A percentile compares a stretch with the other conserved stretches of the same genome.
phyloP scores from a whole-genome alignment of 2,329 filamentous ascomycete species.

The Coniochaeta sp. region DNA sequence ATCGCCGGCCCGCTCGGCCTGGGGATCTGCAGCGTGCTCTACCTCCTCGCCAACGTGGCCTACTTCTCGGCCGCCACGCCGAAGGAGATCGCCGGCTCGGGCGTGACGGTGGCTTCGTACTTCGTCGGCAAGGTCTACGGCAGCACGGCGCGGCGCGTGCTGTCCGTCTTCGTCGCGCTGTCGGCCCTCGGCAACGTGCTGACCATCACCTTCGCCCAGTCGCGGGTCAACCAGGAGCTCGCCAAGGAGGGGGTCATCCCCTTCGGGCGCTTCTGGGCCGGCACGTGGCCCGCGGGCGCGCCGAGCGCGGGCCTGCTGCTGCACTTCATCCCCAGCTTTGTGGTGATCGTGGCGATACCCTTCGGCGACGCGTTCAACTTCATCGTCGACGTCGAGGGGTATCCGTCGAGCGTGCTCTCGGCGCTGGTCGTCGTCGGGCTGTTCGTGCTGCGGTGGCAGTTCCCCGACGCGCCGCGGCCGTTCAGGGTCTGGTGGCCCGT shows the following conservation, averaged over 20 bases:
- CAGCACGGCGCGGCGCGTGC: slow-evolving; percentile 36
- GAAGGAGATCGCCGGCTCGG: slow-evolving; percentile 46
- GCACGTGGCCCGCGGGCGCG: slow-evolving; percentile 59
- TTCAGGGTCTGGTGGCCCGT: slow-evolving; percentile 28
- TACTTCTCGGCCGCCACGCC: slow-evolving; percentile 59
- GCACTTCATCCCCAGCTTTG: background rate
- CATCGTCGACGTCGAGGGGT: slow-evolving; percentile 10
- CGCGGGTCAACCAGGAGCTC: slow-evolving; percentile 55
- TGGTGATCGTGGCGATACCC: slow-evolving; percentile 10
- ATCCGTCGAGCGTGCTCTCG: slow-evolving; percentile 6
- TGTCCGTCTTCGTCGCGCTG: slow-evolving; percentile 51
- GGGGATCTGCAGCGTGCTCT: slow-evolving; percentile 35
- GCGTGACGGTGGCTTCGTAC: slow-evolving; percentile 51
- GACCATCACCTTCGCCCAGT: slow-evolving; percentile 51
- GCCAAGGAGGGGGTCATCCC: slow-evolving; percentile 65
- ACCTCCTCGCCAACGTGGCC: slow-evolving; percentile 57
- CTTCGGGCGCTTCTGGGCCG: slow-evolving; percentile 58
- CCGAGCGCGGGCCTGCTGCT: slow-evolving; percentile 24
- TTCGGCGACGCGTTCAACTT: slow-evolving; percentile 7
- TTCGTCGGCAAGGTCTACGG: slow-evolving; percentile 59
- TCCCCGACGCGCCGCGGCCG: slow-evolving; percentile 23
- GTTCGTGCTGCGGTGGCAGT: slow-evolving; percentile 7
- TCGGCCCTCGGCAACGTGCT: slow-evolving; percentile 57
- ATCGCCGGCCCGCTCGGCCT: slow-evolving; percentile 53
- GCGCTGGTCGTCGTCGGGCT: slow-evolving; percentile 4